Base-by-base conservation (phyloP, 2,329 filamentous ascomycete genomes). In the Fusarium subtropicale region DNA sequence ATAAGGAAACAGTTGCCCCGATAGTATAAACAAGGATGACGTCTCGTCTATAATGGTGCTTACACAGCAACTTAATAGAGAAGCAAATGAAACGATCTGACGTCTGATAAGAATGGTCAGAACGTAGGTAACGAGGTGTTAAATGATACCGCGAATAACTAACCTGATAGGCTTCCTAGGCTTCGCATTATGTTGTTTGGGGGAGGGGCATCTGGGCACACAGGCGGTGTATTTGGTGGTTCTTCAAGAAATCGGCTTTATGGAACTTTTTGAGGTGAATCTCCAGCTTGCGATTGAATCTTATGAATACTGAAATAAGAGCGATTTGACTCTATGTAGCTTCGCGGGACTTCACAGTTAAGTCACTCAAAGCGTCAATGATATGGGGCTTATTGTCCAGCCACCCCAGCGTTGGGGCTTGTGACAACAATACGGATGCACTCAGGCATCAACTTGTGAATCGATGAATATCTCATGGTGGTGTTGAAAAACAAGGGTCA, bases 401-500 rank as follows among this genome's bases (percentile, higher is more conserved):
- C 73, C 66, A 85, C 84, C 85, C 84, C 84, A 71, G 66, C 84
- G 74, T 84, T 86, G 84, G 85, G 85, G 84, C 79, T 85, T 82
- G 82, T 77, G 75, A 79, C 33, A 56, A 57, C 47, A 66, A 48
- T 53, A 64, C 45, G 50, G 53, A 68, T 68, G 70, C 71, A 60
- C 66, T 61, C 46, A 44, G 68, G 69, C 71, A 74, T 71, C 62
- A 54, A 51, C 24, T 36, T 52, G 11, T 51, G 57, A 8, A 46
- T 4, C n/a, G 24, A 47, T 42, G 34, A 46, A 15, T 28, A 34
- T 64, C 62, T 57, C 75, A 77, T 77, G 47, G 58, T 58, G 68
- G 57, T 64, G n/a, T 57, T 57, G 55, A 58, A 47, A 28, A 51
- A 53, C 60, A 69, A 65, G 48, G 69, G 63, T 60, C 58, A 48